Evolutionary conservation across 495 filamentous ascomycete species (phyloP), one percentile per base, ranked within the genome.

Genomic region (Trichoderma parareesei): DNA sequence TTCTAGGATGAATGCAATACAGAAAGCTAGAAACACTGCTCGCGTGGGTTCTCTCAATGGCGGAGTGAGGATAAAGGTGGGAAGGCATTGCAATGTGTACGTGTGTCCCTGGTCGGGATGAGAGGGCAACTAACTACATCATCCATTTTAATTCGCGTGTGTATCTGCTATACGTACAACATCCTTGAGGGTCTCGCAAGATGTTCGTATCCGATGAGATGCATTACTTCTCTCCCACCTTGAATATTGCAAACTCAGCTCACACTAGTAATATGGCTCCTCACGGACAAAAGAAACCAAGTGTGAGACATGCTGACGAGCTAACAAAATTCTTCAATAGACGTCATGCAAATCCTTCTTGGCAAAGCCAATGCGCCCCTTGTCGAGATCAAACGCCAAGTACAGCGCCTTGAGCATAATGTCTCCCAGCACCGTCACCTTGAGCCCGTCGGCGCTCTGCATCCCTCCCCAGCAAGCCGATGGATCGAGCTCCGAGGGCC

Each of bases 331-430:
- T 33, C 49, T 57, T 57, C 20, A 57, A 2, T 35, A 9, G 20
- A 57, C 8, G 10, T 57, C 49, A 37, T 57, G 20, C 8, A 57
- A 11, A 35, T 48, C 48, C 67, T 76, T 75, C 38, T 68, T 64
- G 13, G 83, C 84, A 71, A 85, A 83, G 16, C 84, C 85, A 40
- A 87, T 69, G 5, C 72, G 69, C 20, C 77, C 77, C 2, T 72
- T 75, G 5, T 40, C 64, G 16, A 59, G 42, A 67, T 88, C 83
- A 69, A 89, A 89, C 20, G 90, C 83, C n/a, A 85, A 86, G 66
- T 86, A 90, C 70, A 87, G 84, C 69, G 80, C 82, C 78, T 90
- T 90, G 67, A 91, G 80, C 74, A 89, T 88, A 62, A 90, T 80
- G 66, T 90, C 88, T 61, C 88, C 88, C 59, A 88, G 83, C 72